A percentile compares a stretch with the other conserved stretches of the same genome.
phyloP scores from a whole-genome alignment of 257 asterid genomes.

The Solanum habrochaites region DNA sequence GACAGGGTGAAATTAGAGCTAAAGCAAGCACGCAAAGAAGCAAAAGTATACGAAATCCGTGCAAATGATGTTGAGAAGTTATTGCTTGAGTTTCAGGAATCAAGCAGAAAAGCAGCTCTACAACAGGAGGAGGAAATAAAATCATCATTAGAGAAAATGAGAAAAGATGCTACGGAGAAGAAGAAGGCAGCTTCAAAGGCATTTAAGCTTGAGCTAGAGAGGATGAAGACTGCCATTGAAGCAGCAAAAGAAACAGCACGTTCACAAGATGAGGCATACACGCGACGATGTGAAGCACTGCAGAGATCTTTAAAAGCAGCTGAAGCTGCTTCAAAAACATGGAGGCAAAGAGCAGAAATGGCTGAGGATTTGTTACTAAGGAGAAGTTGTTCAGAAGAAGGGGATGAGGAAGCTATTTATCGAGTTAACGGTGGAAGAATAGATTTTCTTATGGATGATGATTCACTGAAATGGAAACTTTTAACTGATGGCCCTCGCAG shows the following conservation, averaged over 20 bases:
- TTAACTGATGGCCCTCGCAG: constrained; percentile 32
- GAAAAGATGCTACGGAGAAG: constrained; percentile 21
- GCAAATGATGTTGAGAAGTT: constrained; percentile 19
- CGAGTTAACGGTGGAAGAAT: constrained; percentile 27
- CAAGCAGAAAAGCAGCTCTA: constrained; percentile 17
- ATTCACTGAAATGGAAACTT: constrained; percentile 32
- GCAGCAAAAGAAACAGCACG: constrained; percentile 26
- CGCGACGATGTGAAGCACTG: constrained; percentile 26
- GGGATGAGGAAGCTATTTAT: constrained; percentile 13
- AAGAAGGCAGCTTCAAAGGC: constrained; percentile 26
- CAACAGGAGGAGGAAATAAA: constrained; percentile 25
- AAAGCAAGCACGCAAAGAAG: constrained; percentile 12
- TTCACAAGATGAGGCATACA: constrained; percentile 18
- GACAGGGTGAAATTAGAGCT: constrained; percentile 17
- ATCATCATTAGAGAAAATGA: constrained; percentile 21
- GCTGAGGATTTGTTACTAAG: constrained; percentile 11
- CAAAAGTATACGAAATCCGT: constrained; percentile 12
- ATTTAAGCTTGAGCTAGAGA: constrained; percentile 22
- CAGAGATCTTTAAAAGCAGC: constrained; percentile 28
- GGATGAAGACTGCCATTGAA: constrained; percentile 21
- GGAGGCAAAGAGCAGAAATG: constrained; percentile 28
- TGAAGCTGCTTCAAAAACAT: constrained; percentile 23
- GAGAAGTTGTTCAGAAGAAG: constrained; percentile 3
- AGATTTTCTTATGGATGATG: constrained; percentile 20
- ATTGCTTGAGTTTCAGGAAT: constrained; percentile 22